These are phyloP conservation scores for Pseudomonodictys pantanalensis DNA, from an alignment of 495 filamentous ascomycete species.

Conservation along the genomic window DNA sequence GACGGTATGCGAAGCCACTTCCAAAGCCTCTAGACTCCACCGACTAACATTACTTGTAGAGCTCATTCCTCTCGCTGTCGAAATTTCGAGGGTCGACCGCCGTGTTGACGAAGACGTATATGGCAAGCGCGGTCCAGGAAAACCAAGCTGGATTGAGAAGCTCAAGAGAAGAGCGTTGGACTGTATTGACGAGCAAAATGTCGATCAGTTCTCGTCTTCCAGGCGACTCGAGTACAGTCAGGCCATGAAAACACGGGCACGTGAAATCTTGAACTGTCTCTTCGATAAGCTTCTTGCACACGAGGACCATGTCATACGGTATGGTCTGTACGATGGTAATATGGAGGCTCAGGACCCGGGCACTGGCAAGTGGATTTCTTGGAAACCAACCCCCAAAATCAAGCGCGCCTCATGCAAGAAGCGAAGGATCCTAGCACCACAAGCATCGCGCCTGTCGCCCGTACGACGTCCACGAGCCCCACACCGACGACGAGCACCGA, in stretches of 20 bases:
- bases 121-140: not conserved
- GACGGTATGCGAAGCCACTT: not conserved
- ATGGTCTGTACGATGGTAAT: constrained; percentile 1
- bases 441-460: too few species aligned
- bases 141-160: not conserved
- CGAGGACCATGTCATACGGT: constrained; percentile 18
- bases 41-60: not conserved
- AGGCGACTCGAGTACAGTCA: not conserved
- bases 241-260: not conserved
- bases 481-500: too few species aligned
- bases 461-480: too few species aligned
- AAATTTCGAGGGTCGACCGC: not conserved
- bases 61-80: not conserved
- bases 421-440: too few species aligned
- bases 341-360: not conserved
- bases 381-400: not conserved
- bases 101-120: not conserved
- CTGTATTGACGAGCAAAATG: not conserved
- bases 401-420: too few species aligned
- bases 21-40: not conserved
- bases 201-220: not conserved
- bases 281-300: not conserved
- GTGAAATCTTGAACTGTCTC: not conserved
- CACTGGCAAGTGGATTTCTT: not conserved
- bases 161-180: not conserved